These are phyloP conservation scores for Lactarius sanguifluus DNA, from an alignment of 768 basidiomycete genomes.

Conservation along the genomic window DNA sequence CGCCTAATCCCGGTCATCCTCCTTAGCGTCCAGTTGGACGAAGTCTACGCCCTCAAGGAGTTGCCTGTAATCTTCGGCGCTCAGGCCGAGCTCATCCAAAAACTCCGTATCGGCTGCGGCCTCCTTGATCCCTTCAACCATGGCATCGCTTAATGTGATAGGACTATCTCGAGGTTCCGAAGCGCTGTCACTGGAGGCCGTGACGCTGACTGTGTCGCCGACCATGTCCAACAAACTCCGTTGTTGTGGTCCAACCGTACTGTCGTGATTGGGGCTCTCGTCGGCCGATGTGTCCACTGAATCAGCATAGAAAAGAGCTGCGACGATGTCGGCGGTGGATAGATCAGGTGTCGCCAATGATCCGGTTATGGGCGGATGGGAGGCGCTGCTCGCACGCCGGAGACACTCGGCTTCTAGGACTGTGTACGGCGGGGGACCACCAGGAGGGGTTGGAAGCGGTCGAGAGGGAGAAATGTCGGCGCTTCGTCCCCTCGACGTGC, in stretches of 20 bases:
- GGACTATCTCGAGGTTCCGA: not conserved
- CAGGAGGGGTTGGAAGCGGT: constrained; percentile 19
- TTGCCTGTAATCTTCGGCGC: constrained; percentile 3
- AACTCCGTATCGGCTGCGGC: constrained; percentile 31
- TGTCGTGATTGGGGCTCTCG: not conserved
- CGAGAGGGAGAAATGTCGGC: not conserved
- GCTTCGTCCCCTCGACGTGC: not conserved
- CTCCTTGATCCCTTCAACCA: constrained; percentile 32
- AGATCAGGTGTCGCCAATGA: not conserved
- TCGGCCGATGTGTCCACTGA: not conserved
- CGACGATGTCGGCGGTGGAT: not conserved
- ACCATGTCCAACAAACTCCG: not conserved
- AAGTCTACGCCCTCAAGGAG: constrained; percentile 13
- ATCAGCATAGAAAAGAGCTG: constrained; percentile 4
- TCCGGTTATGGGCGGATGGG: not conserved
- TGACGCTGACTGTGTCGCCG: not conserved
- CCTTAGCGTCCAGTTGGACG: not conserved
- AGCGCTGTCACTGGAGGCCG: not conserved
- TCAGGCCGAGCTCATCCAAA: constrained; percentile 24
- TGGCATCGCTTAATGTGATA: not conserved
- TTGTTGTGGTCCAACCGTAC: not conserved
- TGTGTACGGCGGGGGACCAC: not conserved
- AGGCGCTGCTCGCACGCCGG: not conserved
- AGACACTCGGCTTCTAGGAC: constrained; percentile 4
- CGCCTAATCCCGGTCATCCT: constrained; percentile 1